These are phyloP conservation scores for Chenopodium album DNA, from an alignment of 148 eudicot species.

Conservation along the genomic window DNA sequence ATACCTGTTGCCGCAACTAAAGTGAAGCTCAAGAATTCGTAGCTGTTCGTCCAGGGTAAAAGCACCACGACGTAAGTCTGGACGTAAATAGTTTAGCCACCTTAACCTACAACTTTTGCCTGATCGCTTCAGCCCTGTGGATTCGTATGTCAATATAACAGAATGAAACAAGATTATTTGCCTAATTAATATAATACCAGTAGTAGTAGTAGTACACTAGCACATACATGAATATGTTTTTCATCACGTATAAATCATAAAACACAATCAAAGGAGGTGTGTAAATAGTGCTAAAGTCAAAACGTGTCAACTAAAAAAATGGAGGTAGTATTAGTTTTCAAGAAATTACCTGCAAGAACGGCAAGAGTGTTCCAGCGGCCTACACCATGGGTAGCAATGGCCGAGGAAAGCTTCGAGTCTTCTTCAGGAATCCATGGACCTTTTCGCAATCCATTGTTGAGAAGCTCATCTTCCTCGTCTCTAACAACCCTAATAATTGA, in stretches of 20 bases:
- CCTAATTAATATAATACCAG: too few species aligned
- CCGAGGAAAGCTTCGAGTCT: conserved; percentile 11
- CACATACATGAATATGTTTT: too few species aligned
- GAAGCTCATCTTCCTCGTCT: neutral
- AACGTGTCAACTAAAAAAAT: too few species aligned
- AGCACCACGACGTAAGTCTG: conserved; percentile 24
- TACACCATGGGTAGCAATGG: conserved; percentile 2
- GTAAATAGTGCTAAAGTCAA: too few species aligned
- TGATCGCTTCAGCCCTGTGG: conserved; percentile 22
- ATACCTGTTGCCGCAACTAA: conserved; percentile 25
- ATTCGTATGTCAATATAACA: neutral
- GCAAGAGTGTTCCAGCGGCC: conserved; percentile 19
- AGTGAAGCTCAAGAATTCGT: conserved; percentile 26
- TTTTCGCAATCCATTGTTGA: neutral
- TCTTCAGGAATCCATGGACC: conserved; percentile 18
- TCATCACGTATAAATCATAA: too few species aligned
- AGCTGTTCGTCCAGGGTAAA: conserved; percentile 31
- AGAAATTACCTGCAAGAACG: conserved; percentile 6
- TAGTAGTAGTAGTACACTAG: too few species aligned
- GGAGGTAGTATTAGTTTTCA: too few species aligned
- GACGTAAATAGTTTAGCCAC: conserved; percentile 32
- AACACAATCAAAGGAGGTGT: neutral
- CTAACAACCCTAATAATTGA: neutral
- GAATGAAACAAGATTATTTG: too few species aligned
- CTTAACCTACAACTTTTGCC: conserved; percentile 37